Base-by-base conservation (phyloP, 2,329 filamentous ascomycete species). In the Scytalidium sp. region DNA sequence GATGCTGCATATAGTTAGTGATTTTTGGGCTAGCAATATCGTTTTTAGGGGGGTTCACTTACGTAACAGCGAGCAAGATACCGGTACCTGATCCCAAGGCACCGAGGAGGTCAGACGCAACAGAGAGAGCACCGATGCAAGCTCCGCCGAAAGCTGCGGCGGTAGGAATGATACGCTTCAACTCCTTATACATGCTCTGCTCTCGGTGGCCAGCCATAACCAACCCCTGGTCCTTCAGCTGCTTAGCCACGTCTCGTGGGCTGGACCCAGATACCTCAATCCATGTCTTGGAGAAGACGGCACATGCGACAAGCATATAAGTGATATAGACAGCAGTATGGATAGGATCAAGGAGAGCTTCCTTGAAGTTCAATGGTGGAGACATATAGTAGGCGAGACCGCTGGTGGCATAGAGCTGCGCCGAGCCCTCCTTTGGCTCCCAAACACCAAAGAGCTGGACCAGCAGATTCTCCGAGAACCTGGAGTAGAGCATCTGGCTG, bases 371-470 rank as follows among this genome's bases (percentile, higher is more conserved):
- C 62, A 97, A 81, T 54, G 94, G 94, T 57, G 95, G 94, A 51
- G 91, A 97, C 94, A 99, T 99, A 81, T 99, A 99, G 83, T 99
- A 99, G 64, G 94, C 92, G 57, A 99, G 84, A 74, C 94, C 94
- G 45, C 90, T 96, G 60, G 87, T 79, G 65, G 94, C 94, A 66
- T 91, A 91, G 60, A 99, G 90, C 81, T 99, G 94, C 61, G 93
- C 87, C 56, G 92, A 95, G 64, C 90, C 93, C 67, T 97, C 94
- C 74, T 90, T 91, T 57, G 94, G 88, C 79, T 99, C 94, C 94
- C 94, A 99, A 65, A 96, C 90, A 77, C 94, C 94, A 67, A 99
- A 88, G 65, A 99, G 88, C 70, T 90, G 90, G 74, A 99, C 94
- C 52, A 99, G 84, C 56, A 99, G 87, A 81, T 99, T 99, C 78